These are phyloP conservation scores for Colletotrichum orchidophilum DNA, from an alignment of 2,329 filamentous ascomycete genomes.

Conservation along the genomic window DNA sequence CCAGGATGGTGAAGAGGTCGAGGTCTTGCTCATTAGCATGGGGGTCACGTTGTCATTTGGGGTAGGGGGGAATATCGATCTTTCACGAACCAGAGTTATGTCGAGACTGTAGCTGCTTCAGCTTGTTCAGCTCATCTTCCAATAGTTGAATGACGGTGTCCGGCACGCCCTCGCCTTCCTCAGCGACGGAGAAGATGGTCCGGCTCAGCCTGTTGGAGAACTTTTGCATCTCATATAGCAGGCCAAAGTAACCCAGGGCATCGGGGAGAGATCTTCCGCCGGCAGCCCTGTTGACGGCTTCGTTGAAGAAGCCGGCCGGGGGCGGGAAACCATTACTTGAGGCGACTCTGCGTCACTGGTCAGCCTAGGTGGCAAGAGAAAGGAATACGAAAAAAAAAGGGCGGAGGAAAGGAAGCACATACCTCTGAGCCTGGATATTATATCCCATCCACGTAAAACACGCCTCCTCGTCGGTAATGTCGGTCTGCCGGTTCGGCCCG, in stretches of 20 bases:
- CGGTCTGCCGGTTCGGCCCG: conserved; percentile 50
- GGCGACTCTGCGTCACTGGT: conserved; percentile 42
- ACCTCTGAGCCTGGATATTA: conserved; percentile 62
- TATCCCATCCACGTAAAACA: conserved; percentile 63
- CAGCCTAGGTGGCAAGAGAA: conserved; percentile 31
- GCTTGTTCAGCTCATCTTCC: conserved; percentile 62
- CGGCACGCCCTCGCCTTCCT: conserved; percentile 56
- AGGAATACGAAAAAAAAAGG: not conserved
- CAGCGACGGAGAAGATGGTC: conserved; percentile 57
- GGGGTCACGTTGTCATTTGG: not conserved
- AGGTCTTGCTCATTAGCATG: conserved; percentile 46
- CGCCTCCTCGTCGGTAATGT: conserved; percentile 61
- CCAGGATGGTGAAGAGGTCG: conserved; percentile 58
- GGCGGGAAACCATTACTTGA: conserved; percentile 58
- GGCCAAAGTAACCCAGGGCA: conserved; percentile 54
- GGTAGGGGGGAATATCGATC: not conserved
- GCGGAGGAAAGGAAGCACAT: conserved; percentile 8
- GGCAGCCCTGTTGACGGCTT: conserved; percentile 57
- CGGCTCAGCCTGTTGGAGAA: conserved; percentile 60
- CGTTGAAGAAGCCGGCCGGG: conserved; percentile 55
- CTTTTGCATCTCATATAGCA: conserved; percentile 59
- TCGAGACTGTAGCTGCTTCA: conserved; percentile 55
- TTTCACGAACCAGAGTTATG: conserved; percentile 55
- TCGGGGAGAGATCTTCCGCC: conserved; percentile 48
- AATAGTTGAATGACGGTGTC: conserved; percentile 57